Base-by-base conservation (phyloP, 2,329 filamentous ascomycete species). In the Byssoonygena ceratinophila region DNA sequence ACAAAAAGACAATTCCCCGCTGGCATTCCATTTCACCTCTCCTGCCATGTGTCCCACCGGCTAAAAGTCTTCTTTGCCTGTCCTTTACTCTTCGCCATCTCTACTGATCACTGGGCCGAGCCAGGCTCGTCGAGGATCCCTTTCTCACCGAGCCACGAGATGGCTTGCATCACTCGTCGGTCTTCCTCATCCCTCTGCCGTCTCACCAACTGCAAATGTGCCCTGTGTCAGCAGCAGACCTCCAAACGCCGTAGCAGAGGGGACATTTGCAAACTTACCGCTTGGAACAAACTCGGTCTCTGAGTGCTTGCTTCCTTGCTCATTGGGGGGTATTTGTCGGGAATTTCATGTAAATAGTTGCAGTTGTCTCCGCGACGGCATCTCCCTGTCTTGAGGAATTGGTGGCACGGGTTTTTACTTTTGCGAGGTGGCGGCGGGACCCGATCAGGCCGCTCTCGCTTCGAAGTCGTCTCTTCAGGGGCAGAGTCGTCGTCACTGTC, bases 361-460 rank as follows among this genome's bases (percentile, higher is more conserved):
- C 73, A 75, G 32, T 61, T 61, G 16, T 66, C 61, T 1, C 72
- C 73, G 36, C 64, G 68, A 46, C 63, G 64, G 58, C 73, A 75
- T 18, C 64, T 66, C 7, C 71, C 71, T 14, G 54, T 67, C 20
- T 66, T 67, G 8, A 65, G 59, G 58, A 74, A 73, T 37, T 70
- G 64, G 16, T 63, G 67, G 58, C 73, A 75, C 0, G 51, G 20
- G 12, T 48, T 49, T 29, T 61, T 61, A 31, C 55, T 56, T 14
- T 55, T 58, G 27, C 68, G 67, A 2, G 66, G 61, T 3, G 70
- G 69, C 11, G 69, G 67, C 4, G 64, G 61, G 1, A 71, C 65
- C 39, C 63, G 63, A 34, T 71, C 68, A n/a, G 69, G 70, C 11
- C 63, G 66, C 27, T 66, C 59, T 11, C 68, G 66, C 48, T 68